Evolutionary conservation across 2,329 filamentous ascomycete genomes (phyloP), one percentile per base, ranked within the genome.

Genomic region (Orbilia blumenaviensis): DNA sequence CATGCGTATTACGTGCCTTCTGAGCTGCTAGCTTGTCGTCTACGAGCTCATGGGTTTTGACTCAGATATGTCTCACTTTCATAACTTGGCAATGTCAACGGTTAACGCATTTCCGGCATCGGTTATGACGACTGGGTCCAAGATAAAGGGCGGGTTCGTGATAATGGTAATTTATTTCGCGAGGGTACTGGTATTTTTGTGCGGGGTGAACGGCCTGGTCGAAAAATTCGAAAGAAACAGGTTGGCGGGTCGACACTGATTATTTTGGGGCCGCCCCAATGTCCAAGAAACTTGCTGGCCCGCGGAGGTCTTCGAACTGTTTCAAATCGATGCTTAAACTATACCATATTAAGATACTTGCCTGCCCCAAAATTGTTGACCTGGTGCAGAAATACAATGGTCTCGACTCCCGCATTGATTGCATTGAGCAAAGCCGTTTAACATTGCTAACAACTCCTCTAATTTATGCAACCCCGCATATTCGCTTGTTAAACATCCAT

Each of bases 61-160:
- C 71, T 75, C 71, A 75, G 63, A 75, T 75, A 63, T 75, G 71
- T 75, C 71, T 75, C 71, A 68, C 38, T 67, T 68, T 63, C 27
- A 63, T 44, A 32, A 75, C 50, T 63, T 75, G 46, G 44, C 63
- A 52, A 21, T 54, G 46, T 29, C 52, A 73, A 66, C 68, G 50
- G 68, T 73, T 60, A 18, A 38, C 29, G 27, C 64, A 27, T 21
- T 12, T 25, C 54, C 41, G 44, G 23, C 38, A 34, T 68, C 54
- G 52, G 54, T 61, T 60, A 61, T 10, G 42, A 48, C 16, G 34
- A 44, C 41, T 60, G 46, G 29, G 34, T 14, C 3, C 42, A 27
- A 16, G 32, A 38, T 32, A 29, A 25, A 44, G 27, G 14, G 14
- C 10, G 27, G 48, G 5, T 34, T 60, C 41, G 18, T 52, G 62